Conservation (phyloP, 352 stramenopile genomes). For the Elongisporangium prolatum region DNA sequence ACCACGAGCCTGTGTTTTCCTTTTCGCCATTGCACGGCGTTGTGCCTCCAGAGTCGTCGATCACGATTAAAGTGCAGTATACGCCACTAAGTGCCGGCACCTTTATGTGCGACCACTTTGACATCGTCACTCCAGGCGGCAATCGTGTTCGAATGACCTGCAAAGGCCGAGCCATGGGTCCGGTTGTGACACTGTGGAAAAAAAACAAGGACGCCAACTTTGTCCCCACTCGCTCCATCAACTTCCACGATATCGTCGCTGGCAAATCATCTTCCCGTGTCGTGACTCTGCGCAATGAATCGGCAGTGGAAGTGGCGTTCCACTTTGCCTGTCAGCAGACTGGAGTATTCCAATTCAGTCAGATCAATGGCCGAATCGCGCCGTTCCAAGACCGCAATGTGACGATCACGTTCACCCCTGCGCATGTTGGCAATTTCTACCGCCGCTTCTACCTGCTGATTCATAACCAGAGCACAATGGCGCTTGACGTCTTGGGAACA, state of each 20-base stretch:
- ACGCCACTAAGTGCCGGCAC: conserved; percentile 73
- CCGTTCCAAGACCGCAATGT: conserved; percentile 73
- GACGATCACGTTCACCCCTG: conserved; percentile 78
- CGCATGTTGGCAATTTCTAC: conserved; percentile 89
- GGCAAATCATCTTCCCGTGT: conserved; percentile 53
- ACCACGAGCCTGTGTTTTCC: conserved; percentile 84
- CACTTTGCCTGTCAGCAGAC: conserved; percentile 70
- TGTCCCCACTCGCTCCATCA: conserved; percentile 69
- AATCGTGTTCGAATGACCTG: conserved; percentile 78
- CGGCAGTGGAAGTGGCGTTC: conserved; percentile 61
- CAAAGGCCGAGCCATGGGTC: conserved; percentile 60
- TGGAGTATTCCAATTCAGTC: conserved; percentile 86
- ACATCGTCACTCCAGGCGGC: conserved; percentile 85
- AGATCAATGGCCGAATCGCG: conserved; percentile 71
- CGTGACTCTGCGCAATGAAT: conserved; percentile 83
- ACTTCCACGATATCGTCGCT: conserved; percentile 87
- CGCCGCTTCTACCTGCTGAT: conserved; percentile 81
- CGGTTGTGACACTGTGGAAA: conserved; percentile 70
- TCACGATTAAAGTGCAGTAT: conserved; percentile 76
- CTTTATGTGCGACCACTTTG: conserved; percentile 90
- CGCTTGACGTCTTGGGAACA: conserved; percentile 87
- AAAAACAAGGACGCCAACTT: conserved; percentile 77
- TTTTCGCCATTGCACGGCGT: conserved; percentile 67
- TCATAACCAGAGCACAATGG: conserved; percentile 81
- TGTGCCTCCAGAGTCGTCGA: conserved; percentile 65